Evolutionary conservation across 2,329 filamentous ascomycete genomes (phyloP).

Genomic region (Didymella pinodella): DNA sequence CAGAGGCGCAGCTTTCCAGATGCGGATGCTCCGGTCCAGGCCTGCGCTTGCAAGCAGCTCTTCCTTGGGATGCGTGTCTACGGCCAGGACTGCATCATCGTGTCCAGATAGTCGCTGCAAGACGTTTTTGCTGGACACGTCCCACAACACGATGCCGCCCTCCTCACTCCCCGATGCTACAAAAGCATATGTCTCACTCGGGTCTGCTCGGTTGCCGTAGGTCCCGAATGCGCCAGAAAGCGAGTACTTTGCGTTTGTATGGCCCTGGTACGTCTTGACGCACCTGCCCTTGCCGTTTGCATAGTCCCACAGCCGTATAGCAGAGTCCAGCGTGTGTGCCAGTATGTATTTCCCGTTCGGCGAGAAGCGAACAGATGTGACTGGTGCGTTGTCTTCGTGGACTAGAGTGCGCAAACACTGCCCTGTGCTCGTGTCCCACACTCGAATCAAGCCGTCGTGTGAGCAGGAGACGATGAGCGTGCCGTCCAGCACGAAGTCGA

Average conservation of each 20-base stretch:
- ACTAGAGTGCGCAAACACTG: constrained; percentile 95
- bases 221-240: constrained; percentile 84
- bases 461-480: constrained; percentile 92
- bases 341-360: constrained; percentile 94
- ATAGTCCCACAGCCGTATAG: constrained; percentile 93
- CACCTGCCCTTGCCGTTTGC: constrained; percentile 86
- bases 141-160: constrained; percentile 85
- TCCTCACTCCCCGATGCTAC: constrained; percentile 88
- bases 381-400: constrained; percentile 92
- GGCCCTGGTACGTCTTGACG: constrained; percentile 97
- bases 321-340: constrained; percentile 89
- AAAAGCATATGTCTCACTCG: constrained; percentile 61
- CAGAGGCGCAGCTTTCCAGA: constrained; percentile 15
- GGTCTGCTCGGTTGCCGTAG: constrained; percentile 54
- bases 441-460: constrained; percentile 77
- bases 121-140: constrained; percentile 80
- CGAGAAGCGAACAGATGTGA: constrained; percentile 88
- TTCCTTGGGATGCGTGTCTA: constrained; percentile 65
- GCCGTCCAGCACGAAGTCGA: constrained; percentile 91
- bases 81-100: constrained; percentile 65
- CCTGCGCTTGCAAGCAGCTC: constrained; percentile 68
- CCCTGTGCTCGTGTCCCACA: constrained; percentile 95
- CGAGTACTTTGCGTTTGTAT: constrained; percentile 83
- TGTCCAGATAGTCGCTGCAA: constrained; percentile 71
- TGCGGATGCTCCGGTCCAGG: constrained; percentile 36